A percentile compares a stretch with the other conserved stretches of the same genome.
Conservation (phyloP, 495 filamentous ascomycete species). For the Hamigera avellanea region DNA sequence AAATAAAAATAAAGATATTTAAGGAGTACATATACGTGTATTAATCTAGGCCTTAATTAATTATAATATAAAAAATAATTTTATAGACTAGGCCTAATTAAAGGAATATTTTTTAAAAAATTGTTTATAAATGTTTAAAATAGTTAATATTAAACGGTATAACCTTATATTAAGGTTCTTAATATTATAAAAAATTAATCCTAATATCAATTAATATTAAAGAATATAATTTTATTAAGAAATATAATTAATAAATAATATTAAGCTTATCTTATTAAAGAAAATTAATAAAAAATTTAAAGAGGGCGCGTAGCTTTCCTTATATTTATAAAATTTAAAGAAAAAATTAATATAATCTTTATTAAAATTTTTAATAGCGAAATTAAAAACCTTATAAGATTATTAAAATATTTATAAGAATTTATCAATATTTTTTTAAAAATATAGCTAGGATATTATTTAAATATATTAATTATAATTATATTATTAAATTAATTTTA, state of each 20-base stretch:
- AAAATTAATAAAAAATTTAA: background rate
- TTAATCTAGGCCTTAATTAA: too few relatives aligned
- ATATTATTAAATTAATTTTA: slow-evolving; percentile 1
- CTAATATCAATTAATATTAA: background rate
- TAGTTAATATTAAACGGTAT: too few relatives aligned
- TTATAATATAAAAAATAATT: too few relatives aligned
- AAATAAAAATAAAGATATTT: too few relatives aligned
- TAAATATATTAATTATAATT: slow-evolving; percentile 1
- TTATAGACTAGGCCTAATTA: too few relatives aligned
- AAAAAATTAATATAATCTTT: background rate
- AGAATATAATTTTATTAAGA: background rate
- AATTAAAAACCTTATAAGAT: background rate
- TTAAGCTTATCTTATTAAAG: background rate
- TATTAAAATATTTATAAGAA: background rate
- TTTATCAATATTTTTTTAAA: background rate
- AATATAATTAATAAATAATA: background rate
- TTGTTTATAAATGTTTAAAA: too few relatives aligned
- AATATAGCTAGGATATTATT: background rate
- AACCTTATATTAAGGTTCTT: too few relatives aligned
- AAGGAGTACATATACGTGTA: background rate
- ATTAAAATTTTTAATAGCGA: too few relatives aligned
- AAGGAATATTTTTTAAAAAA: too few relatives aligned
- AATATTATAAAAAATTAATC: too few relatives aligned
- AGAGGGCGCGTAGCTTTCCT: background rate
- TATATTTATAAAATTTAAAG: background rate